These are phyloP conservation scores for Colletotrichum sp. DNA, from an alignment of 2,329 filamentous ascomycete species.

Conservation along the genomic window DNA sequence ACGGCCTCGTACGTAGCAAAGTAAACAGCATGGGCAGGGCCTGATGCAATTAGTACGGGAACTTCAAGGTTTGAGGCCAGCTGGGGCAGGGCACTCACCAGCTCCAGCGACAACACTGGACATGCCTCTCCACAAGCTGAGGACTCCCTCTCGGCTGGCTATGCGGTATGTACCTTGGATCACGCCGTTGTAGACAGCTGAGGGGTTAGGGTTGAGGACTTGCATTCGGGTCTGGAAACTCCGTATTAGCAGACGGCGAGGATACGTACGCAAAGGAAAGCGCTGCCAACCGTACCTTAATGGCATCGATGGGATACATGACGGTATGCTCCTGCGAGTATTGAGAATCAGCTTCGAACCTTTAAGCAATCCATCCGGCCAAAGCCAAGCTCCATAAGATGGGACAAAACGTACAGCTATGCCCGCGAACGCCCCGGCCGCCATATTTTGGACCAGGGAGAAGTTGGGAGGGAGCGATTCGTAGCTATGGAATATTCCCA, in stretches of 20 bases:
- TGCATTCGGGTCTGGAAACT: conserved; percentile 89
- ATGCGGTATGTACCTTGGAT: conserved; percentile 93
- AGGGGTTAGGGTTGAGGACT: conserved; percentile 83
- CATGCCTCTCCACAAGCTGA: conserved; percentile 94
- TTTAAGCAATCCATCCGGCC: background rate
- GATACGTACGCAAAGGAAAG: background rate
- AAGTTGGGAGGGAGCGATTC: conserved; percentile 95
- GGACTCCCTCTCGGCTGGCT: conserved; percentile 84
- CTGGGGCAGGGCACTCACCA: conserved; percentile 59
- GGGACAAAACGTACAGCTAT: conserved; percentile 73
- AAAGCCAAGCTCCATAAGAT: background rate
- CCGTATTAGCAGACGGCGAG: conserved; percentile 21
- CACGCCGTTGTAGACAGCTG: conserved; percentile 85
- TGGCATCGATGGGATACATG: conserved; percentile 98
- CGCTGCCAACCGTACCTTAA: conserved; percentile 72
- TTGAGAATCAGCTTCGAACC: conserved; percentile 19
- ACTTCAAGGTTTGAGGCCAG: background rate
- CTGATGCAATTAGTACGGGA: conserved; percentile 49
- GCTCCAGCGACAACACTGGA: conserved; percentile 96
- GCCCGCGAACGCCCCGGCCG: conserved; percentile 93
- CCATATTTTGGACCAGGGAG: conserved; percentile 92
- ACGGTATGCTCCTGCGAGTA: conserved; percentile 87
- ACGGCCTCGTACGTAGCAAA: conserved; percentile 98
- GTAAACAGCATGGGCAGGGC: conserved; percentile 96
- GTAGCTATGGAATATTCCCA: conserved; percentile 60